phyloP scores from a whole-genome alignment of 805 yeast species.

The Saturnispora zaruensis region DNA sequence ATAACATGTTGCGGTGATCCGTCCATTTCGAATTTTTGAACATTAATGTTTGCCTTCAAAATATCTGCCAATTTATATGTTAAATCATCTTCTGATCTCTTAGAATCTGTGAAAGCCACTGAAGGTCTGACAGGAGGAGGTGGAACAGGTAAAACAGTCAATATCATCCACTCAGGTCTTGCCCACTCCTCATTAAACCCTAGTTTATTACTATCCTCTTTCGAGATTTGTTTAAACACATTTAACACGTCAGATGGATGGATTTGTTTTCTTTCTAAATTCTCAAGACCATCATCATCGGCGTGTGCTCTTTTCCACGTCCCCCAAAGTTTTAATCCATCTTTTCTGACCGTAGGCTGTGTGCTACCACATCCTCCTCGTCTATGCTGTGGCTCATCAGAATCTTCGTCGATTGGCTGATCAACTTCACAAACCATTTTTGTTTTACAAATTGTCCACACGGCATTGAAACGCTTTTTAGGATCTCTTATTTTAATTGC shows the following conservation, averaged over 20 bases:
- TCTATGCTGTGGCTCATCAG: slow-evolving; percentile 28
- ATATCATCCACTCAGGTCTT: slow-evolving; percentile 96
- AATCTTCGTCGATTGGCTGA: slow-evolving; percentile 49
- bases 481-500: slow-evolving; percentile 88
- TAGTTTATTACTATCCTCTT: slow-evolving; percentile 69
- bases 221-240: slow-evolving; percentile 83
- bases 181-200: slow-evolving; percentile 96
- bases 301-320: slow-evolving; percentile 86
- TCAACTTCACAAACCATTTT: slow-evolving; percentile 96
- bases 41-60: slow-evolving; percentile 90
- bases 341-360: slow-evolving; percentile 93
- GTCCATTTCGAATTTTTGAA: slow-evolving; percentile 95
- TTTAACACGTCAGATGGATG: slow-evolving; percentile 84
- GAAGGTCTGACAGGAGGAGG: slow-evolving; percentile 99
- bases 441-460: slow-evolving; percentile 86
- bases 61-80: slow-evolving; percentile 96
- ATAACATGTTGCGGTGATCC: slow-evolving; percentile 99
- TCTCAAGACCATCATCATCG: slow-evolving; percentile 68
- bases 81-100: slow-evolving; percentile 98
- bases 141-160: slow-evolving; percentile 97
- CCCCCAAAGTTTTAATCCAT: slow-evolving; percentile 93
- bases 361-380: slow-evolving; percentile 98
- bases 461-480: slow-evolving; percentile 92
- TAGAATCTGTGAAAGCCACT: slow-evolving; percentile 95
- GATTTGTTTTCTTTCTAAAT: slow-evolving; percentile 84